These are phyloP conservation scores for Raphanus raphanistrum DNA, from an alignment of 345 rosid genomes.

Conservation along the genomic window DNA sequence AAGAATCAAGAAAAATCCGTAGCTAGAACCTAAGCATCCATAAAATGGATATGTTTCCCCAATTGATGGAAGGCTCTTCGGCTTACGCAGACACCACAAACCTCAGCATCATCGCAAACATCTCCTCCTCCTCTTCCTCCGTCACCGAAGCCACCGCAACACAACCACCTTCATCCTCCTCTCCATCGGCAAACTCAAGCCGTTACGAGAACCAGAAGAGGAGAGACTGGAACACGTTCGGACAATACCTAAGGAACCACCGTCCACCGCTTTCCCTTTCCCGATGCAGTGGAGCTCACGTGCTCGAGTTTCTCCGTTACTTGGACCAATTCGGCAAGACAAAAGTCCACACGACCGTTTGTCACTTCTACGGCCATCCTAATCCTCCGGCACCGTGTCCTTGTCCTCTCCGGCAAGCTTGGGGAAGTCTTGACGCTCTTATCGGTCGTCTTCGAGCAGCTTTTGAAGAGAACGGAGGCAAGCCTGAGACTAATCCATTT, in stretches of 20 bases:
- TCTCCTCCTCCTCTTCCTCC: constrained; percentile 28
- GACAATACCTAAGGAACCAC: constrained; percentile 63
- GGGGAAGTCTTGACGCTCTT: constrained; percentile 80
- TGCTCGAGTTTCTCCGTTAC: constrained; percentile 72
- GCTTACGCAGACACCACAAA: constrained; percentile 24
- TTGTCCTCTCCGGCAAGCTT: constrained; percentile 71
- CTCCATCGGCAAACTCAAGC: constrained; percentile 49
- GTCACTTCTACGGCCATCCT: constrained; percentile 69
- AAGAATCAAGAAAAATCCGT: constrained; percentile 19
- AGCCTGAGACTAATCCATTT: constrained; percentile 66
- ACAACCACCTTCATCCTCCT: constrained; percentile 37
- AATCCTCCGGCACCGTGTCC: constrained; percentile 74
- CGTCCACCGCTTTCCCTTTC: constrained; percentile 59
- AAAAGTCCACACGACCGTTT: constrained; percentile 59
- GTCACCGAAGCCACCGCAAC: constrained; percentile 27
- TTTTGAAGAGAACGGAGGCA: constrained; percentile 67
- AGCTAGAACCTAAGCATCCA: background rate
- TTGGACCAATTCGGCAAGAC: constrained; percentile 74
- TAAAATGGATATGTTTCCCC: constrained; percentile 39
- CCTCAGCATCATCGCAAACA: constrained; percentile 37
- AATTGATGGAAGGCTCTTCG: constrained; percentile 37
- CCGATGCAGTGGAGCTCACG: constrained; percentile 67
- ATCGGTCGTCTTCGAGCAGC: constrained; percentile 71
- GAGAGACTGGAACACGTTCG: constrained; percentile 78
- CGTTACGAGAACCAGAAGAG: constrained; percentile 77